These are phyloP conservation scores for Neopestalotiopsis clavispora DNA, from an alignment of 2,329 filamentous ascomycete species.

Conservation along the genomic window DNA sequence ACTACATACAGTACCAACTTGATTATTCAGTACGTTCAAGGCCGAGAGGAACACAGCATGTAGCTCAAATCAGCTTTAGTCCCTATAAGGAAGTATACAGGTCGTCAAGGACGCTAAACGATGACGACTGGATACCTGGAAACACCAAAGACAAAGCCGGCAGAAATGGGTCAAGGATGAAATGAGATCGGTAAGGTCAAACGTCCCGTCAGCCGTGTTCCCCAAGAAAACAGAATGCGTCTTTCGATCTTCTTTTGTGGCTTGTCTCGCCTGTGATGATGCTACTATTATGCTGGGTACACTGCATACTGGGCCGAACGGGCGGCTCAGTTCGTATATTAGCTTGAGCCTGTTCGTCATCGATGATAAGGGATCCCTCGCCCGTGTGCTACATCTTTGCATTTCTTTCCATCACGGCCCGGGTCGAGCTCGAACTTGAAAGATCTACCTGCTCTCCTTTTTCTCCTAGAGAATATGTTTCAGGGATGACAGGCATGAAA, in stretches of 20 bases:
- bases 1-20: not conserved
- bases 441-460: not conserved
- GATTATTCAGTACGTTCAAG: not conserved
- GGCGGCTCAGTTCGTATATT: not conserved
- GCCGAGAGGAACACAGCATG: not conserved
- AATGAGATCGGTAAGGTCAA: not conserved
- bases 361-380: not conserved
- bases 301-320: not conserved
- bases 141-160: not conserved
- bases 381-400: not conserved
- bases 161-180: not conserved
- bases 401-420: not conserved
- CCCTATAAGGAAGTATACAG: not conserved
- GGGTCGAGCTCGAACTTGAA: not conserved
- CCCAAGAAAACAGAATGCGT: not conserved
- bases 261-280: not conserved
- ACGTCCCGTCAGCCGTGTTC: not conserved
- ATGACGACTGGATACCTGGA: slow-evolving; percentile 6
- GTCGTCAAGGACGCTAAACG: not conserved
- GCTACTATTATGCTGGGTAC: not conserved
- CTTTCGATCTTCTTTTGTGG: not conserved
- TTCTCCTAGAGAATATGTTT: not conserved
- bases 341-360: not conserved
- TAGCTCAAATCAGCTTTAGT: not conserved
- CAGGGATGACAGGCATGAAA: not conserved